Percentiles rank a stretch among this genome's conserved stretches.
Conservation (phyloP, 73 alveolate species). For the Stentor coeruleus region DNA sequence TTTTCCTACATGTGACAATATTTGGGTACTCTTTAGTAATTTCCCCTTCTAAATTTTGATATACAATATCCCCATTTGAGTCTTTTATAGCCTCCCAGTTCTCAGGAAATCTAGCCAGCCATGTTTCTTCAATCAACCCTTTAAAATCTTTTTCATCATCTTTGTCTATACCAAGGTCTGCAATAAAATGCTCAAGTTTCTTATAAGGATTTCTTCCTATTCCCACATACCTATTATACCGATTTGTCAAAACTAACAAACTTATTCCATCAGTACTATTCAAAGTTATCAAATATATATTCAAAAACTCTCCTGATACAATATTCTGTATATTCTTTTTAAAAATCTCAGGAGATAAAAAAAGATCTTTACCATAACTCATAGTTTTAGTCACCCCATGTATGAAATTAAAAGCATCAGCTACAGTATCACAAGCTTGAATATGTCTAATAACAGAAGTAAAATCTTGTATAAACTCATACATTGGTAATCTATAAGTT, state of each 20-base stretch:
- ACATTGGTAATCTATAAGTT: background rate
- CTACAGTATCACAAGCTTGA: background rate
- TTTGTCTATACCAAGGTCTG: background rate
- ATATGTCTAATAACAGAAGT: background rate
- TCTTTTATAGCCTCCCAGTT: background rate
- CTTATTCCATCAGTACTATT: background rate
- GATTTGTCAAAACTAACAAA: background rate
- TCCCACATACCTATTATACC: background rate
- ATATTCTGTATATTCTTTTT: background rate
- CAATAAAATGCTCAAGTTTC: background rate
- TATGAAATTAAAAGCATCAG: background rate
- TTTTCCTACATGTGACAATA: background rate
- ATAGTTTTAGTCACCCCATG: background rate
- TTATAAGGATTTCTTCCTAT: background rate
- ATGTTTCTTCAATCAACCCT: too few species aligned
- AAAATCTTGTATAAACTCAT: background rate
- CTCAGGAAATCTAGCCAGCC: too few species aligned
- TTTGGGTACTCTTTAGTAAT: background rate
- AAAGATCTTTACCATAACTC: background rate
- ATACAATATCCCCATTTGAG: background rate
- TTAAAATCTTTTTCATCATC: too few species aligned
- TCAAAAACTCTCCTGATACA: background rate
- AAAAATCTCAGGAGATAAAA: background rate
- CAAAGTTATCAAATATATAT: too few species aligned
- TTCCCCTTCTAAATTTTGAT: background rate